A percentile compares a stretch with the other conserved stretches of the same genome.
Evolutionary conservation across 495 filamentous ascomycete species (phyloP).

Genomic region (Penicillium bovifimosum): DNA sequence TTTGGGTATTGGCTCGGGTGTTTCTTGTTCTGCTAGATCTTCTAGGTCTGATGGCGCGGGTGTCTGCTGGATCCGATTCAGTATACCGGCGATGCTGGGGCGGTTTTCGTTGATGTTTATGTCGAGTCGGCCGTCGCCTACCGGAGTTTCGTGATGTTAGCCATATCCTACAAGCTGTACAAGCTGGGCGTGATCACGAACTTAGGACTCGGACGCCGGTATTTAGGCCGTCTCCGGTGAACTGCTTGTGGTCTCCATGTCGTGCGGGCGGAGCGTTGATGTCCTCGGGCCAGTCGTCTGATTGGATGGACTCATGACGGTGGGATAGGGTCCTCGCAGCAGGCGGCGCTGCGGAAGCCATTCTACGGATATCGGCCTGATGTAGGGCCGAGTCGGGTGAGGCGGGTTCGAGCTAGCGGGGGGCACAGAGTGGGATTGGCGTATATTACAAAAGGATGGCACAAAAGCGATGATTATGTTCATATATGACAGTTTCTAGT

Average conservation of each 20-base stretch:
- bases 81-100: constrained; percentile 20
- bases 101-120: constrained; percentile 23
- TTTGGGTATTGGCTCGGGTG: constrained; percentile 29
- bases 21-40: background rate
- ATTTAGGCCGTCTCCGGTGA: constrained; percentile 20
- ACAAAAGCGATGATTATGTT: background rate
- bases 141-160: background rate
- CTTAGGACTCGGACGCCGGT: constrained; percentile 23
- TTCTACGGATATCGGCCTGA: constrained; percentile 15
- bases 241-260: background rate
- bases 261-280: background rate
- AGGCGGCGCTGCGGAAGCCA: constrained; percentile 10
- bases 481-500: background rate
- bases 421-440: too few relatives aligned
- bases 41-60: constrained; percentile 13
- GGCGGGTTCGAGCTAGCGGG: background rate
- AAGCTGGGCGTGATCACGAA: background rate
- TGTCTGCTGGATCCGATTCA: constrained; percentile 13
- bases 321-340: background rate
- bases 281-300: constrained; percentile 16
- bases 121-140: constrained; percentile 25
- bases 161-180: background rate
- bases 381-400: background rate
- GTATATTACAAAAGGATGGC: background rate
- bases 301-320: constrained; percentile 2